These are phyloP conservation scores for Cylindrodendrum hubeiense DNA, from an alignment of 2,329 filamentous ascomycete species.

Conservation along the genomic window DNA sequence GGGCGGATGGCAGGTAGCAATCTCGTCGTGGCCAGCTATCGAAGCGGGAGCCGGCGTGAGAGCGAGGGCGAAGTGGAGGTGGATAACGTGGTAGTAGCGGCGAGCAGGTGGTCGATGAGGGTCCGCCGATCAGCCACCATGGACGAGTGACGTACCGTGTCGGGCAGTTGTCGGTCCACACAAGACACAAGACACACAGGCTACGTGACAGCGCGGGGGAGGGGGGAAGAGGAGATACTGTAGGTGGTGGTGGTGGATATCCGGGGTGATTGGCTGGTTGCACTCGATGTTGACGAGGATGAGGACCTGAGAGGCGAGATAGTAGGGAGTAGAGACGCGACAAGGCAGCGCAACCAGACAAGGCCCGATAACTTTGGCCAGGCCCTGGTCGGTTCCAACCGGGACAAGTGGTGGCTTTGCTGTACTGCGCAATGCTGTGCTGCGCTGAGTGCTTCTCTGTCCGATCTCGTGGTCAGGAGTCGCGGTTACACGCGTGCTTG, in stretches of 20 bases:
- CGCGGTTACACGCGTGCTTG: background rate
- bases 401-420: background rate
- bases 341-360: background rate
- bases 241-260: constrained; percentile 4
- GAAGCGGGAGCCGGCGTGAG: background rate
- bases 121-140: constrained; percentile 24
- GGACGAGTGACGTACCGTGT: constrained; percentile 1
- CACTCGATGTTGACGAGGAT: constrained; percentile 2
- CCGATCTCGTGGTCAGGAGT: background rate
- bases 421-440: background rate
- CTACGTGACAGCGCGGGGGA: constrained; percentile 37
- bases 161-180: constrained; percentile 5
- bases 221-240: constrained; percentile 11
- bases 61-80: constrained; percentile 1
- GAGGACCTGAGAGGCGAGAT: constrained; percentile 1
- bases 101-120: constrained; percentile 19
- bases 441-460: background rate
- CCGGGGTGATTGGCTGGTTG: constrained; percentile 12
- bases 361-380: background rate
- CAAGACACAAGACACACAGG: constrained; percentile 12
- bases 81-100: constrained; percentile 27
- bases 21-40: constrained; percentile 15
- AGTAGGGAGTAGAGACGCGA: background rate
- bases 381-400: background rate
- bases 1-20: constrained; percentile 36